These are phyloP conservation scores for Pyrenophora tritici-repentis DNA, from an alignment of 2,329 filamentous ascomycete species.

Conservation along the genomic window DNA sequence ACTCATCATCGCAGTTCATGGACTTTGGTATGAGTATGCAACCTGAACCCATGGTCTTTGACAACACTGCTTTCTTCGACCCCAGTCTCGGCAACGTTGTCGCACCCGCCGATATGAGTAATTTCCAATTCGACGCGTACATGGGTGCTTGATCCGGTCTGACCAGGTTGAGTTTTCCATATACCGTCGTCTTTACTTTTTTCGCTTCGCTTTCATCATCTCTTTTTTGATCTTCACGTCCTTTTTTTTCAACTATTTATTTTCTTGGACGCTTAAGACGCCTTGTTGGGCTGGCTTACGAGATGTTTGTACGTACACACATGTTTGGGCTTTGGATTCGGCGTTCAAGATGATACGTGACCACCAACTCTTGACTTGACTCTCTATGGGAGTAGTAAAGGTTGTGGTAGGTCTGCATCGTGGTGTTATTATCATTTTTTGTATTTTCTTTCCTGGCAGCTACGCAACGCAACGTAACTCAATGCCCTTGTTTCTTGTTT, in stretches of 20 bases:
- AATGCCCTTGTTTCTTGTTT: too few relatives aligned
- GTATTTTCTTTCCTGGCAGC: not conserved
- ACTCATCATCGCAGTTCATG: conserved; percentile 21
- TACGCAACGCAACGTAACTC: too few relatives aligned
- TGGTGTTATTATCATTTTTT: not conserved
- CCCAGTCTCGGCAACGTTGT: conserved; percentile 11
- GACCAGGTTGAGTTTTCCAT: too few relatives aligned
- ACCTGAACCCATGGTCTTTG: conserved; percentile 26
- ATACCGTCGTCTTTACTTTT: conserved; percentile 4
- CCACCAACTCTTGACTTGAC: conserved; percentile 20
- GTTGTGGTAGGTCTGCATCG: conserved; percentile 36
- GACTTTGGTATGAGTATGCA: conserved; percentile 31
- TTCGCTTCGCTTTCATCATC: not conserved
- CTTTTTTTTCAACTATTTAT: not conserved
- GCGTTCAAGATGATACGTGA: conserved; percentile 25
- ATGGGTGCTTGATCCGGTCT: conserved; percentile 9
- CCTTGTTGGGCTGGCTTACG: too few relatives aligned
- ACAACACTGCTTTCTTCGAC: conserved; percentile 27
- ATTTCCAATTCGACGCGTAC: conserved; percentile 40
- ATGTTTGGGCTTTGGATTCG: not conserved
- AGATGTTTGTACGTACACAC: not conserved
- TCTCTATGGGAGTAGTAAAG: conserved; percentile 7
- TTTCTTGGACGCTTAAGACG: too few relatives aligned
- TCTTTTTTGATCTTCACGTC: not conserved
- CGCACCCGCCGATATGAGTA: conserved; percentile 16